Conservation (phyloP, 2,329 filamentous ascomycete species). For the Paraconiothyrium brasiliense region DNA sequence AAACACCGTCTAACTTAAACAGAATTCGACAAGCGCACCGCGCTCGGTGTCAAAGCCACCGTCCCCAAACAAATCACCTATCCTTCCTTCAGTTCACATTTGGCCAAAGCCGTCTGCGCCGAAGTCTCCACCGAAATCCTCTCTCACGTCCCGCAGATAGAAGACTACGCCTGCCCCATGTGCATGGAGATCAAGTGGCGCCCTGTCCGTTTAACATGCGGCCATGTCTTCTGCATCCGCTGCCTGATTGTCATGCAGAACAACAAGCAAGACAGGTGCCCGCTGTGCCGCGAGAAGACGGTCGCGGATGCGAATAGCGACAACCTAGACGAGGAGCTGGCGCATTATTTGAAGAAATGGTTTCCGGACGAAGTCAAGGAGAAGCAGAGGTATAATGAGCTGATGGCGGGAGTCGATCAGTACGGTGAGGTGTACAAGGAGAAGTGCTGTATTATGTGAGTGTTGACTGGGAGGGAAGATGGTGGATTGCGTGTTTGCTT, state of each 20-base stretch:
- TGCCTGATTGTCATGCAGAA: conserved; percentile 84
- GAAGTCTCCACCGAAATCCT: conserved; percentile 78
- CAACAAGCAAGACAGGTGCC: conserved; percentile 73
- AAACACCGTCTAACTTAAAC: too few species aligned
- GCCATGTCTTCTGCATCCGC: conserved; percentile 83
- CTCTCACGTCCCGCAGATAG: conserved; percentile 78
- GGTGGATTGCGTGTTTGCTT: too few species aligned
- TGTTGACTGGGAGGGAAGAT: too few species aligned
- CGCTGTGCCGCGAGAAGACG: conserved; percentile 77
- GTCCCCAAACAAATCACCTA: conserved; percentile 68
- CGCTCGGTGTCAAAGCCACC: conserved; percentile 71
- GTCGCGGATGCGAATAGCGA: conserved; percentile 76
- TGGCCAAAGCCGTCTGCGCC: conserved; percentile 79
- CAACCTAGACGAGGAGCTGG: conserved; percentile 74
- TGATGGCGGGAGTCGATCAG: conserved; percentile 76
- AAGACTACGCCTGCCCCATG: conserved; percentile 84
- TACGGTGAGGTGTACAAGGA: conserved; percentile 73
- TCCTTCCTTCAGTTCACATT: conserved; percentile 68
- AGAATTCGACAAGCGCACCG: conserved; percentile 89
- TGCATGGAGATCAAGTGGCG: conserved; percentile 83
- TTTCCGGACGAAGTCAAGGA: conserved; percentile 77
- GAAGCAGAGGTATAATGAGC: conserved; percentile 73
- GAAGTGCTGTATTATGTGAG: conserved; percentile 68
- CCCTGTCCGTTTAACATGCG: conserved; percentile 78
- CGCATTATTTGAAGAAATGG: conserved; percentile 76